phyloP scores from a whole-genome alignment of 2,329 filamentous ascomycete species.

The Fusarium miscanthi region DNA sequence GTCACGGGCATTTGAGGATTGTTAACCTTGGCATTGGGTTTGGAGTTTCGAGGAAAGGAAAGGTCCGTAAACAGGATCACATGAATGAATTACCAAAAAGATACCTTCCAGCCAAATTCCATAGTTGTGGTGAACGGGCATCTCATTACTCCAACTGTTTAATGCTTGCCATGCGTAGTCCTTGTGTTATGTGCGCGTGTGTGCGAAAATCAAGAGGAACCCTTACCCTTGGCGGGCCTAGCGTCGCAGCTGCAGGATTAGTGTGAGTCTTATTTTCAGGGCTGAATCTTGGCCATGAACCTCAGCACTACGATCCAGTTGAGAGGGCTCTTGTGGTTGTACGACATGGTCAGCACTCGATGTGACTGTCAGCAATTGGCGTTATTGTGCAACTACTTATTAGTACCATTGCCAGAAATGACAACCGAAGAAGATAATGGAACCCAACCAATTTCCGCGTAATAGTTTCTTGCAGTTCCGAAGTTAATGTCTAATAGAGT shows the following conservation, averaged over 20 bases:
- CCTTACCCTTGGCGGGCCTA: slow-evolving; percentile 1
- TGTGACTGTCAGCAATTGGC: neutral
- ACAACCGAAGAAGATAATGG: neutral
- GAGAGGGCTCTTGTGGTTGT: neutral
- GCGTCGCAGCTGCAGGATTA: neutral
- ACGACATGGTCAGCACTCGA: neutral
- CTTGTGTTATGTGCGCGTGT: neutral
- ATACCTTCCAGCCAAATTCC: slow-evolving; percentile 49
- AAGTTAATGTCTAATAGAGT: slow-evolving; percentile 11
- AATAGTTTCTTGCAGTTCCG: neutral
- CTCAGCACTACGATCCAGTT: neutral
- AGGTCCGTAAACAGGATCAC: slow-evolving; percentile 49
- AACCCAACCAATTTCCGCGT: neutral
- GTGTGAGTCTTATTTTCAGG: neutral
- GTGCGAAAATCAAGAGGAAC: slow-evolving; percentile 2
- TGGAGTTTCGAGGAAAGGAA: slow-evolving; percentile 54
- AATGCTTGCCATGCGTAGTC: slow-evolving; percentile 14
- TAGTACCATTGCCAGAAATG: neutral
- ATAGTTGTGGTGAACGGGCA: slow-evolving; percentile 47
- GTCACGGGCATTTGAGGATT: slow-evolving; percentile 45
- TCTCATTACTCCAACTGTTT: slow-evolving; percentile 41
- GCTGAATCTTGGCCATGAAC: neutral
- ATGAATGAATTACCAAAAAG: slow-evolving; percentile 53
- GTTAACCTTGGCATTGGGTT: slow-evolving; percentile 51
- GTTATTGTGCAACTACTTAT: neutral